Percentiles rank a stretch among this genome's conserved stretches.
These are phyloP conservation scores for Alternaria sp. DNA, from an alignment of 2,329 filamentous ascomycete genomes.

Conservation along the genomic window DNA sequence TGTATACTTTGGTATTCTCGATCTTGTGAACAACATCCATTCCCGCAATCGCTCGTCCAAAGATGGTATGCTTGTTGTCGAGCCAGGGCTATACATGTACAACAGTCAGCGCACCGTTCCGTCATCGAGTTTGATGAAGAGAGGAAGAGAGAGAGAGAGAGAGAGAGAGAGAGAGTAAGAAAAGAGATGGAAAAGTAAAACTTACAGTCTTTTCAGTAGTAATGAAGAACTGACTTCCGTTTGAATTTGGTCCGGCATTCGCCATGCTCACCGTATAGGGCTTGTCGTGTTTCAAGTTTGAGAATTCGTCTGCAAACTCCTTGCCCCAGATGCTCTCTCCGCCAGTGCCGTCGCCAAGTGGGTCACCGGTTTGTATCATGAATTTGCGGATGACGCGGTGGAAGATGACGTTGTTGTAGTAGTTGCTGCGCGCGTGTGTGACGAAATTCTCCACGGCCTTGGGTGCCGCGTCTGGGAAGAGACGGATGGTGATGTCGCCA, in stretches of 20 bases:
- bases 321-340: conserved; percentile 93
- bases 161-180: background rate
- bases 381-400: conserved; percentile 97
- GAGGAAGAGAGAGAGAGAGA: background rate
- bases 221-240: conserved; percentile 97
- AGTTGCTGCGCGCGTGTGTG: conserved; percentile 85
- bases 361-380: conserved; percentile 94
- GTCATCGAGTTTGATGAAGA: conserved; percentile 1
- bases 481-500: conserved; percentile 90
- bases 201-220: conserved; percentile 92
- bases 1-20: conserved; percentile 84
- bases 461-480: conserved; percentile 92
- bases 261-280: conserved; percentile 98
- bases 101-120: conserved; percentile 34
- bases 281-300: conserved; percentile 89
- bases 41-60: conserved; percentile 87
- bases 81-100: conserved; percentile 75
- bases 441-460: conserved; percentile 98
- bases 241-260: conserved; percentile 93
- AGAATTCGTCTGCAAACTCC: conserved; percentile 94
- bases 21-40: conserved; percentile 96
- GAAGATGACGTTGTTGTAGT: conserved; percentile 98
- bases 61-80: conserved; percentile 95
- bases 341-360: conserved; percentile 85
- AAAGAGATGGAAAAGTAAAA: conserved; percentile 25